A percentile compares a stretch with the other conserved stretches of the same genome.
Conservation (phyloP, 2,329 filamentous ascomycete genomes). For the Fusarium anguioides region DNA sequence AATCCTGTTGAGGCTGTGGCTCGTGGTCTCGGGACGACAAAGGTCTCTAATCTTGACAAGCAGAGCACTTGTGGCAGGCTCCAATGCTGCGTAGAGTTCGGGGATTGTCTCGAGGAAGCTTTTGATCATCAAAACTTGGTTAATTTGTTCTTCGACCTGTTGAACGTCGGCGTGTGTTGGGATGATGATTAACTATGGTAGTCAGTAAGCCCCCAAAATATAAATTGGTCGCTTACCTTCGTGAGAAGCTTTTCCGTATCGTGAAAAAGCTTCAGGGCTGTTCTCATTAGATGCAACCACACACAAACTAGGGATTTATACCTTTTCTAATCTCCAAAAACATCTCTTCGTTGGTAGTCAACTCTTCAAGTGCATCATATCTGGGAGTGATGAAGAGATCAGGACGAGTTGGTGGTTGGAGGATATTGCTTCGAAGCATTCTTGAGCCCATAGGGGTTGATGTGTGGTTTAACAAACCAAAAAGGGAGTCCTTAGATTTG, state of each 20-base stretch:
- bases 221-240: slow-evolving; percentile 60
- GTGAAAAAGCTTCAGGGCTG: slow-evolving; percentile 77
- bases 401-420: slow-evolving; percentile 84
- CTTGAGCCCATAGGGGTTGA: slow-evolving; percentile 89
- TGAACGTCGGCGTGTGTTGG: slow-evolving; percentile 73
- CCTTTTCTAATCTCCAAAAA: slow-evolving; percentile 81
- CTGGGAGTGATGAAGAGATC: slow-evolving; percentile 74
- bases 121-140: slow-evolving; percentile 88
- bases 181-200: slow-evolving; percentile 76
- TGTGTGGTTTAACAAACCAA: slow-evolving; percentile 87
- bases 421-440: slow-evolving; percentile 83
- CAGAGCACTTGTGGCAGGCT: slow-evolving; percentile 71
- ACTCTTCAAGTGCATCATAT: slow-evolving; percentile 85
- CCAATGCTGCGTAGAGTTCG: slow-evolving; percentile 75
- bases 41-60: slow-evolving; percentile 75
- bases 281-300: not conserved
- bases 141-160: slow-evolving; percentile 82
- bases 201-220: not conserved
- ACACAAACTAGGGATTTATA: slow-evolving; percentile 44
- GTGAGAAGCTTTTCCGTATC: slow-evolving; percentile 86
- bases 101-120: slow-evolving; percentile 77
- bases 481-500: slow-evolving; percentile 84
- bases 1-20: slow-evolving; percentile 73
- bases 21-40: slow-evolving; percentile 72
- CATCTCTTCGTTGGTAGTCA: slow-evolving; percentile 85